Percentiles rank a stretch among this genome's conserved stretches.
Evolutionary conservation across 331 rosid genomes (phyloP).

Genomic region (Arachis monticola): DNA sequence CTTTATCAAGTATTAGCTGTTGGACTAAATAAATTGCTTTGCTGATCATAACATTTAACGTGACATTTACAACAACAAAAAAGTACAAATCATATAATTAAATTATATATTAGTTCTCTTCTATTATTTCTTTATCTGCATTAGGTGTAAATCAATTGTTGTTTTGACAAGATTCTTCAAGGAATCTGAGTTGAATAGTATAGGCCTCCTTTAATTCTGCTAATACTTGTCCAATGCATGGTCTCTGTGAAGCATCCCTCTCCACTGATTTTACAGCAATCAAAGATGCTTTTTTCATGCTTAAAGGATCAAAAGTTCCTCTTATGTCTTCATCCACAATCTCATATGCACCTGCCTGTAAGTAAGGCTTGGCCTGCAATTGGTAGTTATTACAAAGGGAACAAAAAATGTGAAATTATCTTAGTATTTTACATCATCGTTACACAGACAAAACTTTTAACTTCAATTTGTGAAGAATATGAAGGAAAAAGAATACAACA

Average conservation of each 20-base stretch:
- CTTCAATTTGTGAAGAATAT: not conserved
- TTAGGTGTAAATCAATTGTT: constrained; percentile 33
- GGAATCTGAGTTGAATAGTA: constrained; percentile 67
- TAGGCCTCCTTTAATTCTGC: constrained; percentile 78
- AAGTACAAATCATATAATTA: not conserved
- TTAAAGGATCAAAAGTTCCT: constrained; percentile 63
- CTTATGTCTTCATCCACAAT: constrained; percentile 77
- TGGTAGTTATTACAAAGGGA: not conserved
- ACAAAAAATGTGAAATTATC: not conserved
- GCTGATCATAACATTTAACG: not conserved
- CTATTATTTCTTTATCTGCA: not conserved
- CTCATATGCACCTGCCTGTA: constrained; percentile 91
- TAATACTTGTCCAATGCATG: constrained; percentile 70
- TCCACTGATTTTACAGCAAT: constrained; percentile 79
- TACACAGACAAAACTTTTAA: not conserved
- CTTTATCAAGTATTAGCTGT: not conserved
- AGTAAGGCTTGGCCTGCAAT: constrained; percentile 90
- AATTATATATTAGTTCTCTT: not conserved
- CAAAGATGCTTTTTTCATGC: constrained; percentile 75
- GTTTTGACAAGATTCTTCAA: constrained; percentile 57
- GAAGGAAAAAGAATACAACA: too few species aligned
- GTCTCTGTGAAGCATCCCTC: constrained; percentile 89
- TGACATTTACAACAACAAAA: not conserved
- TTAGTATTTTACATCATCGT: not conserved
- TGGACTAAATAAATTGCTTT: not conserved